phyloP scores from a whole-genome alignment of 1,284 basidiomycete species.

The Macrocybe sp. region DNA sequence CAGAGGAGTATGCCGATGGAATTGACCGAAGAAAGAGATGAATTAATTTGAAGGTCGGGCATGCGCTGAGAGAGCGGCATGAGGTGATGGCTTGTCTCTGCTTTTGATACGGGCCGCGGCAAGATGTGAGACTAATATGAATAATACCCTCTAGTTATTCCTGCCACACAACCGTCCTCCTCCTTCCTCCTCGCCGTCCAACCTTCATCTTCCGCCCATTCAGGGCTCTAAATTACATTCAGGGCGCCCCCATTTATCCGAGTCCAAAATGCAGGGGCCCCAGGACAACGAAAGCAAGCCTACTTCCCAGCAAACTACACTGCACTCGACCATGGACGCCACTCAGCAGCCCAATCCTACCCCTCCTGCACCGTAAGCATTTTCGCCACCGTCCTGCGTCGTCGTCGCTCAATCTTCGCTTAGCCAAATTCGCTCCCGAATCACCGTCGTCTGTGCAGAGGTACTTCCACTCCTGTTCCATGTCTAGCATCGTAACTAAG shows the following conservation, averaged over 20 bases:
- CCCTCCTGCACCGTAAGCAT: conserved; percentile 22
- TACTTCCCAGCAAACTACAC: conserved; percentile 6
- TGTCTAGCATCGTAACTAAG: conserved; percentile 6
- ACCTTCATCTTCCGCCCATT: no score
- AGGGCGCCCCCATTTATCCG: conserved; percentile 10
- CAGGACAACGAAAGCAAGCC: conserved; percentile 12
- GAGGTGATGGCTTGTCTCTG: conserved; percentile 9
- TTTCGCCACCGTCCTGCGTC: neutral
- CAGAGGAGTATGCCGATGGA: no score
- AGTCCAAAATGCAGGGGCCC: conserved; percentile 14
- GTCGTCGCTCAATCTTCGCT: neutral
- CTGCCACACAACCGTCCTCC: neutral
- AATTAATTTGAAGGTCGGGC: conserved; percentile 10
- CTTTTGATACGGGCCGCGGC: conserved; percentile 6
- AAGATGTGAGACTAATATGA: conserved; percentile 8
- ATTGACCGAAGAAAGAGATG: no score
- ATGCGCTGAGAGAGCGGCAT: conserved; percentile 5
- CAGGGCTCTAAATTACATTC: no score
- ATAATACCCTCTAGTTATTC: neutral
- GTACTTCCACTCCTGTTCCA: conserved; percentile 32
- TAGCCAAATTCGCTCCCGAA: conserved; percentile 72
- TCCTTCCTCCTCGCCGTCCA: neutral
- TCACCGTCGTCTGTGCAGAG: conserved; percentile 80
- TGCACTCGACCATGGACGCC: conserved; percentile 14
- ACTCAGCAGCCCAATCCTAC: conserved; percentile 7